These are phyloP conservation scores for Clarireedia paspali DNA, from an alignment of 2,329 filamentous ascomycete species.

Conservation along the genomic window DNA sequence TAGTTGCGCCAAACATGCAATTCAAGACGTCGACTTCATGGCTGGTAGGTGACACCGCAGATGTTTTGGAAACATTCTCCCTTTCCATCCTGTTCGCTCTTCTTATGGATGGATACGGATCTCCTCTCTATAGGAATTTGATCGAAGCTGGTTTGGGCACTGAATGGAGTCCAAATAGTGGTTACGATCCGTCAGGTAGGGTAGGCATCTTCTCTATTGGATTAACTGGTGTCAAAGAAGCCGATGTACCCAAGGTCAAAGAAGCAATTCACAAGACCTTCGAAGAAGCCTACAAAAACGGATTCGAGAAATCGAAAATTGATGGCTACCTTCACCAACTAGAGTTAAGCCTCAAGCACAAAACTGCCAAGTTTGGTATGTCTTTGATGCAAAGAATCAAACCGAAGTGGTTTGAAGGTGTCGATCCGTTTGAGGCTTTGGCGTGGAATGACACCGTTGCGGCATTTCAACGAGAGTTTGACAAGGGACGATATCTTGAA, in stretches of 20 bases:
- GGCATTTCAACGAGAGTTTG: slow-evolving; percentile 71
- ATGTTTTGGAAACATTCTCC: slow-evolving; percentile 84
- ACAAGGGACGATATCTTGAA: slow-evolving; percentile 74
- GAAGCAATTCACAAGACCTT: slow-evolving; percentile 66
- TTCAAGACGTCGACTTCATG: slow-evolving; percentile 92
- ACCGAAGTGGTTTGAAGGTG: slow-evolving; percentile 90
- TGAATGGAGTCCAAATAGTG: slow-evolving; percentile 91
- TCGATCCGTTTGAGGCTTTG: slow-evolving; percentile 83
- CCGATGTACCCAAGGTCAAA: slow-evolving; percentile 71
- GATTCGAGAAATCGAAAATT: slow-evolving; percentile 85
- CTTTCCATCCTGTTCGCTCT: slow-evolving; percentile 75
- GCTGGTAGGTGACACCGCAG: slow-evolving; percentile 74
- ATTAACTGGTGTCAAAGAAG: slow-evolving; percentile 78
- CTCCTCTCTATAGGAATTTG: slow-evolving; percentile 80
- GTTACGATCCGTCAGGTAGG: slow-evolving; percentile 73
- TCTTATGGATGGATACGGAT: slow-evolving; percentile 89
- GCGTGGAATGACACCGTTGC: slow-evolving; percentile 86
- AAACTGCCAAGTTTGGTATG: slow-evolving; percentile 92
- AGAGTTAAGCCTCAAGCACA: slow-evolving; percentile 89
- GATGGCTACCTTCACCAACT: slow-evolving; percentile 90
- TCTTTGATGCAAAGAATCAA: slow-evolving; percentile 81
- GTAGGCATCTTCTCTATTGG: slow-evolving; percentile 84
- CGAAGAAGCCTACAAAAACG: slow-evolving; percentile 59
- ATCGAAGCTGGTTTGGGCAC: slow-evolving; percentile 86
- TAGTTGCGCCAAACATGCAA: slow-evolving; percentile 80